Evolutionary conservation across 2,329 filamentous ascomycete genomes (phyloP).

Genomic region (Aureobasidium subglaciale): DNA sequence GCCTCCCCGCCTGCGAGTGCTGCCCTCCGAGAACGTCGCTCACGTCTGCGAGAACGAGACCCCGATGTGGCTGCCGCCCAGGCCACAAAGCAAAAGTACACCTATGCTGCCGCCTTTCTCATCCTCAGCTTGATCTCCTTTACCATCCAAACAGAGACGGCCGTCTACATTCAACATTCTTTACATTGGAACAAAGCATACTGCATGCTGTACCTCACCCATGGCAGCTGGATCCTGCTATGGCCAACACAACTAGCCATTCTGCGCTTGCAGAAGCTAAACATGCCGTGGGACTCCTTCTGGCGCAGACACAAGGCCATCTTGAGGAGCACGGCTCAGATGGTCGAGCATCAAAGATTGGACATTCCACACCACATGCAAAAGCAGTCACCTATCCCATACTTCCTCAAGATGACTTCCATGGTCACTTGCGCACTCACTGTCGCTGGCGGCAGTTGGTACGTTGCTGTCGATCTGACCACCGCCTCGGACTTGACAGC

Average conservation of each 20-base stretch:
- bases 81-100: slow-evolving; percentile 74
- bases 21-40: slow-evolving; percentile 46
- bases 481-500: slow-evolving; percentile 90
- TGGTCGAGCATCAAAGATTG: slow-evolving; percentile 76
- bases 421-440: slow-evolving; percentile 82
- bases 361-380: slow-evolving; percentile 48
- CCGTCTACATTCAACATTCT: slow-evolving; percentile 87
- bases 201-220: slow-evolving; percentile 95
- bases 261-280: slow-evolving; percentile 70
- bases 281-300: slow-evolving; percentile 74
- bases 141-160: slow-evolving; percentile 90
- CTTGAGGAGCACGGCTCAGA: slow-evolving; percentile 63
- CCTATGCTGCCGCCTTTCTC: slow-evolving; percentile 78
- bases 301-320: slow-evolving; percentile 67
- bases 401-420: slow-evolving; percentile 72
- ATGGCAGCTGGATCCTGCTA: slow-evolving; percentile 84
- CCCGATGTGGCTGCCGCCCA: slow-evolving; percentile 57
- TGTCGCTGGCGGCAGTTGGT: slow-evolving; percentile 88
- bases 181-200: slow-evolving; percentile 97
- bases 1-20: slow-evolving; percentile 31
- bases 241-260: slow-evolving; percentile 81
- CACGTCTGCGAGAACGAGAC: slow-evolving; percentile 60
- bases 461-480: slow-evolving; percentile 87
- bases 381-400: slow-evolving; percentile 53
- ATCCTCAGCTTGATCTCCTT: slow-evolving; percentile 78